These are phyloP conservation scores for Agrocybe praecox DNA, from an alignment of 768 basidiomycete genomes.

Conservation along the genomic window DNA sequence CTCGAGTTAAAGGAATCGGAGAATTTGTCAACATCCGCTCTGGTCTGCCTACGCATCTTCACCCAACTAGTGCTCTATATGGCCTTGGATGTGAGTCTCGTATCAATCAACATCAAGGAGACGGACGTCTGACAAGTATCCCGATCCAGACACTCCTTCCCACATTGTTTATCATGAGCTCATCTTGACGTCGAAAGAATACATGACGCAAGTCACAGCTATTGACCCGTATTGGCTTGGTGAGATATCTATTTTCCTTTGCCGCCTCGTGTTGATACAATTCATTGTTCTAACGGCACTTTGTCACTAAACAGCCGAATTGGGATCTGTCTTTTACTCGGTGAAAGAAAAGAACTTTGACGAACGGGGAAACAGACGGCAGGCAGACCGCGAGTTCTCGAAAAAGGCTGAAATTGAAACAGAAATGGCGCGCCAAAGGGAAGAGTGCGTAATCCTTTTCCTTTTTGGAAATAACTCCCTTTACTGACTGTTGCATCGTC, in stretches of 20 bases:
- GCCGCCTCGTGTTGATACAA: background rate
- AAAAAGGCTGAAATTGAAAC: slow-evolving; percentile 90
- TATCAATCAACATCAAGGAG: background rate
- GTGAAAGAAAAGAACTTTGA: slow-evolving; percentile 99
- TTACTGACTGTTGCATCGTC: background rate
- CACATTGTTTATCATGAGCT: slow-evolving; percentile 98
- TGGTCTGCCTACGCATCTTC: slow-evolving; percentile 92
- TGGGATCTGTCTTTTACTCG: slow-evolving; percentile 96
- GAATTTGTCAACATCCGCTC: slow-evolving; percentile 98
- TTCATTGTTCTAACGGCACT: background rate
- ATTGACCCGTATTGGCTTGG: slow-evolving; percentile 98
- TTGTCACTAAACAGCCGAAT: slow-evolving; percentile 61
- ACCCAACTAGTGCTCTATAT: slow-evolving; percentile 95
- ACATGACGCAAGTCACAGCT: slow-evolving; percentile 99
- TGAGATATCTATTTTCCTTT: slow-evolving; percentile 31
- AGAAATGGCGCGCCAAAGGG: slow-evolving; percentile 84
- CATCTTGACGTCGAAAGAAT: slow-evolving; percentile 93
- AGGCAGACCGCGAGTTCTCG: slow-evolving; percentile 89
- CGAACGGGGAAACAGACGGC: slow-evolving; percentile 74
- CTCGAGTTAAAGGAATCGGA: slow-evolving; percentile 96
- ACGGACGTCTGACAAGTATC: slow-evolving; percentile 8
- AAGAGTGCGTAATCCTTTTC: slow-evolving; percentile 53
- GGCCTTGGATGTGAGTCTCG: slow-evolving; percentile 85
- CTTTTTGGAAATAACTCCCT: background rate
- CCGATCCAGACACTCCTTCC: slow-evolving; percentile 79